phyloP scores from a whole-genome alignment of 345 rosid species.

The Salix udensis region DNA sequence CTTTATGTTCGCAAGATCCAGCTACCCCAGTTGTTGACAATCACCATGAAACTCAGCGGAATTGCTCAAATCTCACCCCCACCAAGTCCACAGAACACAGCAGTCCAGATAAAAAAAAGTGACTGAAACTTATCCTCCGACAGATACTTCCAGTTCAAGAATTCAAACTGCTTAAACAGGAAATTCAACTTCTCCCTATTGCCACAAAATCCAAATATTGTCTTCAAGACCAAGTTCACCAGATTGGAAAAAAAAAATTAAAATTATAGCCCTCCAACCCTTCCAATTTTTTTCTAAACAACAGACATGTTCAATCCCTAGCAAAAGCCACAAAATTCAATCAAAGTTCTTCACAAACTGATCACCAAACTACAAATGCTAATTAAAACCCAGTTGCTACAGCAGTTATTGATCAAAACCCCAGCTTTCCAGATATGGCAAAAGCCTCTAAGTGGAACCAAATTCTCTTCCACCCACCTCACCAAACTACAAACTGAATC shows the following conservation, averaged over 20 bases:
- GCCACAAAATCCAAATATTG: slow-evolving; percentile 1
- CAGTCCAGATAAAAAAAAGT: not conserved
- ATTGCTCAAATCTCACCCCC: slow-evolving; percentile 6
- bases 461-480: slow-evolving; percentile 20
- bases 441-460: slow-evolving; percentile 7
- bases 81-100: slow-evolving; percentile 4
- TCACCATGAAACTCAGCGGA: slow-evolving; percentile 2
- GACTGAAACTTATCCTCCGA: not conserved
- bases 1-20: not conserved
- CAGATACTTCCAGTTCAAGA: not conserved
- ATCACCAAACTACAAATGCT: not conserved
- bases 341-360: slow-evolving; percentile 2
- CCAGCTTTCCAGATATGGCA: not conserved
- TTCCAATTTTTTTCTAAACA: slow-evolving; percentile 5
- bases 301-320: not conserved
- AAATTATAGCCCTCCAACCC: not conserved
- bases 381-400: not conserved
- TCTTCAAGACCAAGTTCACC: slow-evolving; percentile 15
- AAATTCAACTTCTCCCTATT: slow-evolving; percentile 1
- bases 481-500: slow-evolving; percentile 20
- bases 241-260: not conserved
- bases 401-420: slow-evolving; percentile 6
- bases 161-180: not conserved
- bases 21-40: not conserved
- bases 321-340: slow-evolving; percentile 6